Base-by-base conservation (phyloP, 257 asterid species). In the Verbascum thapsus region DNA sequence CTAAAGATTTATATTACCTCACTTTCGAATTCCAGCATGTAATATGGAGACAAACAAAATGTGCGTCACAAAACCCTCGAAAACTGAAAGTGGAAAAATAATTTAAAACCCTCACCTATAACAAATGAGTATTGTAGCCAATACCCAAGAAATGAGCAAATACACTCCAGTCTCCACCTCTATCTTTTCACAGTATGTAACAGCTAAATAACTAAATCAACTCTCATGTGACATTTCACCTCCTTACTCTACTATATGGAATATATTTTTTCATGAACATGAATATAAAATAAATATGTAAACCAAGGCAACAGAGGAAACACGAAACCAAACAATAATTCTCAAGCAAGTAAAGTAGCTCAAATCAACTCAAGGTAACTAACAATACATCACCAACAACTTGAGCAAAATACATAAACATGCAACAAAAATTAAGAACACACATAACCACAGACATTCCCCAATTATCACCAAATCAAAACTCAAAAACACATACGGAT, bases 401-500 rank as follows among this genome's bases (percentile, higher is more conserved):
- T 32, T 39, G 6, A 44, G 63, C 13, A n/a, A n/a, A 20, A 63
- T 2, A 48, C 30, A 39, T 39, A 41, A 59, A 42, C 23, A 64
- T 6, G 20, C 41, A 65, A 41, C 49, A 17, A 12, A 8, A 60
- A 37, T 20, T 10, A 48, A 18, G 67, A 10, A 53, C 8, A 35
- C 37, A 43, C 5, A 69, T 18, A 19, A 47, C 8, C 67, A 41
- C 10, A 18, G 41, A 69, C 57, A 64, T 34, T 15, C 19, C 63
- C 62, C 6, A 49, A 43, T 53, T 7, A 66, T 20, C 37, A 30
- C 11, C 39, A 65, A 61, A 23, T 62, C 26, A 23, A 63, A 61
- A 45, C 17, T 6, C 15, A 1, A 20, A 19, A 61, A 64, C 59
- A 71, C 99, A 34, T 90, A 94, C 99, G 76, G 64, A 94, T 94